A percentile compares a stretch with the other conserved stretches of the same genome.
Conservation (phyloP, 176 grass and related monocot species). For the Hordeum marinum region DNA sequence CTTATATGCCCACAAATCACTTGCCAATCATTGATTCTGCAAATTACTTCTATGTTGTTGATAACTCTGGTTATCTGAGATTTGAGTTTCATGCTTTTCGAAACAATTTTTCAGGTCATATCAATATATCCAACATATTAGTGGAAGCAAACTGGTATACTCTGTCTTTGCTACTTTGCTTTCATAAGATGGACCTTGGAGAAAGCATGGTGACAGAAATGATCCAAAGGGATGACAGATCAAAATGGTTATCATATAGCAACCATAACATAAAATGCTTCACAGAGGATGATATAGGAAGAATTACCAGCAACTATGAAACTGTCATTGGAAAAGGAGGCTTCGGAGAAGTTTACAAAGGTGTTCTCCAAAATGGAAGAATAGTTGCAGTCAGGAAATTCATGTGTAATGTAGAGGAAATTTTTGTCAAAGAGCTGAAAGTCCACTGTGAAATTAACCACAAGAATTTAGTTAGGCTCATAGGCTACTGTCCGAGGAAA, state of each 20-base stretch:
- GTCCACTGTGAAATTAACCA: constrained; percentile 22
- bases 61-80: not conserved
- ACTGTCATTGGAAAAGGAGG: not conserved
- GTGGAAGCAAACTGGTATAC: not conserved
- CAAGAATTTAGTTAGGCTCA: not conserved
- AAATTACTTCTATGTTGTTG: not conserved
- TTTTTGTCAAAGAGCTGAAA: constrained; percentile 7
- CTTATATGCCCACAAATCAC: not conserved
- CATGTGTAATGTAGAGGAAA: not conserved
- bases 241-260: not conserved
- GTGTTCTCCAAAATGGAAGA: not conserved
- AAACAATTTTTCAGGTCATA: not conserved
- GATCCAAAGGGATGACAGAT: not conserved
- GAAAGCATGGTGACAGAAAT: not conserved
- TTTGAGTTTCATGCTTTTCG: not conserved
- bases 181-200: not conserved
- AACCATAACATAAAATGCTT: not conserved
- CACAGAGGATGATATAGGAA: not conserved
- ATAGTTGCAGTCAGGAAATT: constrained; percentile 14
- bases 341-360: not conserved
- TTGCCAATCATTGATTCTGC: not conserved
- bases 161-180: not conserved
- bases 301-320: not conserved
- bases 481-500: not conserved
- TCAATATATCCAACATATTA: not conserved